phyloP scores from a whole-genome alignment of 2,329 filamentous ascomycete genomes.

The Colletotrichum sp. region DNA sequence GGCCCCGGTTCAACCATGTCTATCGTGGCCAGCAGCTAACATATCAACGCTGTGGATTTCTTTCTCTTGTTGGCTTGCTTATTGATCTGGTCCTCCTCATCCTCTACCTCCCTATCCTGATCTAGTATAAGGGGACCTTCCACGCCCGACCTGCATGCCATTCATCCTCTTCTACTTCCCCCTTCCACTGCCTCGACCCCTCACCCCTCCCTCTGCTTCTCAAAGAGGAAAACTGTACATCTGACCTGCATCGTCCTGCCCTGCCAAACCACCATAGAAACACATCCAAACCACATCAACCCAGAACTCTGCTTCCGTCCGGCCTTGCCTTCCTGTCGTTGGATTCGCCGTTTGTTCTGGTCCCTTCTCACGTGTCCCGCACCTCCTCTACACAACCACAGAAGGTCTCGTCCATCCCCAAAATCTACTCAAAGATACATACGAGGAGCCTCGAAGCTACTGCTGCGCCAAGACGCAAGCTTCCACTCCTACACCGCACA shows the following conservation, averaged over 20 bases:
- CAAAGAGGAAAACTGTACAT: conserved; percentile 13
- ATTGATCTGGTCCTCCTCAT: neutral
- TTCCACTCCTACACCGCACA: conserved; percentile 7
- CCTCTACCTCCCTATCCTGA: conserved; percentile 6
- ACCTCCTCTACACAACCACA: neutral
- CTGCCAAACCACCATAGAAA: neutral
- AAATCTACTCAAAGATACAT: neutral
- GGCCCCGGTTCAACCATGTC: neutral
- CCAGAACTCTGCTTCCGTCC: neutral
- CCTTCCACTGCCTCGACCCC: conserved; percentile 6
- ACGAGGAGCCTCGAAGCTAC: conserved; percentile 14
- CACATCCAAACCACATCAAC: neutral
- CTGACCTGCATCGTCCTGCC: conserved; percentile 17
- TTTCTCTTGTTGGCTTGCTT: neutral
- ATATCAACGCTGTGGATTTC: neutral
- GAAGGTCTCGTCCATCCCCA: neutral
- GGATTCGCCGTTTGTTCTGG: neutral
- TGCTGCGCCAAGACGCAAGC: conserved; percentile 19
- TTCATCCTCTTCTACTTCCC: neutral
- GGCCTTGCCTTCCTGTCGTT: neutral
- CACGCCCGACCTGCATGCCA: conserved; percentile 8
- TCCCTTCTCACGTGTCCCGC: conserved; percentile 12
- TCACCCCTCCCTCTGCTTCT: conserved; percentile 12
- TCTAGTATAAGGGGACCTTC: conserved; percentile 15
- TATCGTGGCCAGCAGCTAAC: neutral